Evolutionary conservation across 2,329 filamentous ascomycete genomes (phyloP).

Genomic region (Elsinoe arachidis): DNA sequence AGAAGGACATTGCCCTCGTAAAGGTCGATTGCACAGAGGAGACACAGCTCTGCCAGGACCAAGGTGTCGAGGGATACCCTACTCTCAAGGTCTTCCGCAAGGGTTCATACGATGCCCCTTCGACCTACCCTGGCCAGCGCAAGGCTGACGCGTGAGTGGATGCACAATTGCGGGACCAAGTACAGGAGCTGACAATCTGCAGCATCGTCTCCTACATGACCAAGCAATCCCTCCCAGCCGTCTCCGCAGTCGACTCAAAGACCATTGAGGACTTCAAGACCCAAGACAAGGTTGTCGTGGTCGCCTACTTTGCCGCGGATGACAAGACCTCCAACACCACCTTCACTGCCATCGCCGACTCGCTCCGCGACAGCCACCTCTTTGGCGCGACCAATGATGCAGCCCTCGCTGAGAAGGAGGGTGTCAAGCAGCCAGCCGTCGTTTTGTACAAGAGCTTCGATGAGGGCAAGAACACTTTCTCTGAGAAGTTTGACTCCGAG

Average conservation of each 20-base stretch:
- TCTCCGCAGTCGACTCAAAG: constrained; percentile 72
- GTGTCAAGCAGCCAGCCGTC: constrained; percentile 74
- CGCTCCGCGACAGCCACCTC: constrained; percentile 82
- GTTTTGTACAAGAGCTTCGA: constrained; percentile 98
- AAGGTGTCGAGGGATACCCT: constrained; percentile 93
- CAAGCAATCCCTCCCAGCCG: constrained; percentile 91
- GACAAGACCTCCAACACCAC: constrained; percentile 82
- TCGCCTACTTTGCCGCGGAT: constrained; percentile 74
- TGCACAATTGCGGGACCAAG: too few relatives aligned
- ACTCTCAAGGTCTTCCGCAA: constrained; percentile 99
- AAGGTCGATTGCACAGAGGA: constrained; percentile 96
- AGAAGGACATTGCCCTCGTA: constrained; percentile 75
- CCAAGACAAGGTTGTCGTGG: constrained; percentile 88
- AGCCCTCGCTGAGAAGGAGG: constrained; percentile 78
- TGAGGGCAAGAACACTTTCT: constrained; percentile 82
- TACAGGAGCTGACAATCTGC: background rate
- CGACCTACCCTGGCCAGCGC: constrained; percentile 78
- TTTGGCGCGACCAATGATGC: constrained; percentile 84
- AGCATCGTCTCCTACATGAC: constrained; percentile 82
- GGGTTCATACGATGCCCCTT: constrained; percentile 54
- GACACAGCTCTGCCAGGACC: constrained; percentile 78
- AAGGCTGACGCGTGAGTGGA: constrained; percentile 60
- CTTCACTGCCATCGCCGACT: constrained; percentile 63
- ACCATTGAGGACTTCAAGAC: constrained; percentile 94
- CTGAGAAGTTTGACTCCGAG: constrained; percentile 71